These are phyloP conservation scores for Nasturtium officinale DNA, from an alignment of 345 rosid species.

Conservation along the genomic window DNA sequence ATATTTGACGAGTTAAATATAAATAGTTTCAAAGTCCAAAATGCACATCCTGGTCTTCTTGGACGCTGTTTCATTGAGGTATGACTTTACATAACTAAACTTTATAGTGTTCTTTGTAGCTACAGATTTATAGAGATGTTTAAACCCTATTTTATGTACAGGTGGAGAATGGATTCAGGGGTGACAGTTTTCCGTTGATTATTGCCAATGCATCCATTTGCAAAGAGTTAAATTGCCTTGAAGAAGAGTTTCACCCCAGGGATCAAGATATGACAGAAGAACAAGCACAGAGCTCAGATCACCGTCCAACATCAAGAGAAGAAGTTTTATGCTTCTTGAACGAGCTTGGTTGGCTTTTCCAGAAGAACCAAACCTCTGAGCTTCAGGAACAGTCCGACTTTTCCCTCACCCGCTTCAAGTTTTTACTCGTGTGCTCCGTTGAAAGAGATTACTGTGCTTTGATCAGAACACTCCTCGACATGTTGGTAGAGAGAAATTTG, in stretches of 20 bases:
- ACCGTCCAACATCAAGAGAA: conserved; percentile 58
- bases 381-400: conserved; percentile 44
- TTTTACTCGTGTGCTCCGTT: conserved; percentile 67
- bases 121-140: not conserved
- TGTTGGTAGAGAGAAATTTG: conserved; percentile 58
- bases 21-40: conserved; percentile 54
- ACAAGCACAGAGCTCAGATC: conserved; percentile 44
- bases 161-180: conserved; percentile 91
- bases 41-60: conserved; percentile 41
- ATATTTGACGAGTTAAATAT: conserved; percentile 60
- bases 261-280: conserved; percentile 50
- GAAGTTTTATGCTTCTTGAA: conserved; percentile 73
- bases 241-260: conserved; percentile 60
- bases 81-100: conserved; percentile 29
- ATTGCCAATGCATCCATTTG: conserved; percentile 79
- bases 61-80: conserved; percentile 96
- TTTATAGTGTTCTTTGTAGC: not conserved
- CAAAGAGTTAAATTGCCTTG: conserved; percentile 73
- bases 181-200: conserved; percentile 79
- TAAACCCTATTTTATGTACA: conserved; percentile 42
- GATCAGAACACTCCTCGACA: conserved; percentile 62
- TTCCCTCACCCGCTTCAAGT: conserved; percentile 69
- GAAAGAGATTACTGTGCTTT: conserved; percentile 74
- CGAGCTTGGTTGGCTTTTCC: conserved; percentile 97
- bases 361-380: conserved; percentile 49